Percentiles rank a stretch among this genome's conserved stretches.
phyloP scores from a whole-genome alignment of 2,329 filamentous ascomycete species.

The Macrophomina tecta region DNA sequence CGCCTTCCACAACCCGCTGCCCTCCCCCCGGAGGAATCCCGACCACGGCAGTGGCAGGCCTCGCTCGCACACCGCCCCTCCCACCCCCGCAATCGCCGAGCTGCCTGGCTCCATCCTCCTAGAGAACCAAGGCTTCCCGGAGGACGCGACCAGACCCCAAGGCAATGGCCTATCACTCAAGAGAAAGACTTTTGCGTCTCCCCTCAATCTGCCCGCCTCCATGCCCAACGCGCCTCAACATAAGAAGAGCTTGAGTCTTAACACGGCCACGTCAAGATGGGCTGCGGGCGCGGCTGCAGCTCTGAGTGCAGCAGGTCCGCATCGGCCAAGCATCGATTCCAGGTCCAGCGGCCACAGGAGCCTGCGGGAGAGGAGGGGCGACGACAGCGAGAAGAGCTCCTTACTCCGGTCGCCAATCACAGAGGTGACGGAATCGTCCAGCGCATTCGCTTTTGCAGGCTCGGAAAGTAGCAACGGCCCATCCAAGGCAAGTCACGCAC shows the following conservation, averaged over 20 bases:
- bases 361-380: constrained; percentile 1
- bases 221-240: background rate
- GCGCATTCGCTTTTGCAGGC: constrained; percentile 8
- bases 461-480: constrained; percentile 21
- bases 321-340: constrained; percentile 16
- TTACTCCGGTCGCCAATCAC: constrained; percentile 18
- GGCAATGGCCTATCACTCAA: background rate
- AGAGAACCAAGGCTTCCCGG: constrained; percentile 40
- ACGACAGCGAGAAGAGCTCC: constrained; percentile 23
- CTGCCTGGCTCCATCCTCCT: constrained; percentile 34
- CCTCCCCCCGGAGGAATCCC: constrained; percentile 17
- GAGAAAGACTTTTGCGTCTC: background rate
- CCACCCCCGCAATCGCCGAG: constrained; percentile 42
- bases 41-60: constrained; percentile 40
- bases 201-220: background rate
- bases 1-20: constrained; percentile 44
- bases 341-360: background rate
- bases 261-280: constrained; percentile 22
- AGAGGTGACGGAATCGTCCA: constrained; percentile 18
- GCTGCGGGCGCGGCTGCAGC: background rate
- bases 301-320: background rate
- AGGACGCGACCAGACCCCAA: constrained; percentile 29
- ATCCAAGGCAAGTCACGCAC: constrained; percentile 21
- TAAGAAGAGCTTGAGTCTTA: constrained; percentile 20
- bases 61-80: constrained; percentile 48